Conservation (phyloP, 371 early-diverging fungal species). For the Lichtheimia hyalospora region DNA sequence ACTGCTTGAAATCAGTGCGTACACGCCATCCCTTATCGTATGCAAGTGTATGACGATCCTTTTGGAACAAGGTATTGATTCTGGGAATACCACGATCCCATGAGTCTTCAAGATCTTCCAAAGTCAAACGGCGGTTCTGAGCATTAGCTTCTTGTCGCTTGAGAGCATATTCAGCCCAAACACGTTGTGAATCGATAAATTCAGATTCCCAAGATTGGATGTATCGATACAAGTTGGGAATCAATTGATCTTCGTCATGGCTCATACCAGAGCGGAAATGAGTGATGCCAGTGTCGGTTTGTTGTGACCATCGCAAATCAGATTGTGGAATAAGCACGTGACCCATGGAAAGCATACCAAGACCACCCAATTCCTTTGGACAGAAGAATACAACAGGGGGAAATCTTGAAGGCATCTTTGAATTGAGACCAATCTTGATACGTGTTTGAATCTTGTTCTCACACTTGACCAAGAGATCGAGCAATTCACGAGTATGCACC, state of each 20-base stretch:
- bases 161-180: slow-evolving; percentile 98
- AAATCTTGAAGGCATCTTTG: slow-evolving; percentile 99
- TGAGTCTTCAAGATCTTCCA: slow-evolving; percentile 96
- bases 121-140: slow-evolving; percentile 92
- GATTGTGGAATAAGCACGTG: slow-evolving; percentile 97
- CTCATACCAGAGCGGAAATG: slow-evolving; percentile 99
- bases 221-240: slow-evolving; percentile 97
- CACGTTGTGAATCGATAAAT: slow-evolving; percentile 97
- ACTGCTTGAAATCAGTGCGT: slow-evolving; percentile 96
- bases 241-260: slow-evolving; percentile 95
- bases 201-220: slow-evolving; percentile 98
- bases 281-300: slow-evolving; percentile 96
- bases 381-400: slow-evolving; percentile 94
- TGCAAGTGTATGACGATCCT: slow-evolving; percentile 96
- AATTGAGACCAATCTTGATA: slow-evolving; percentile 99
- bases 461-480: slow-evolving; percentile 94
- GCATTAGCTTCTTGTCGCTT: slow-evolving; percentile 96
- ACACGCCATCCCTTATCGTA: slow-evolving; percentile 99
- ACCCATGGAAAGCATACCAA: slow-evolving; percentile 99
- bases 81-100: slow-evolving; percentile 99
- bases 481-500: slow-evolving; percentile 93
- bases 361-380: slow-evolving; percentile 97
- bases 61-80: slow-evolving; percentile 95
- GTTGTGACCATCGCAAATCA: slow-evolving; percentile 95
- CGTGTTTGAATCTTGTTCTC: slow-evolving; percentile 99